Percentiles rank a stretch among this genome's conserved stretches.
Evolutionary conservation across 139 green algal species (phyloP).

Genomic region (Chara braunii): DNA sequence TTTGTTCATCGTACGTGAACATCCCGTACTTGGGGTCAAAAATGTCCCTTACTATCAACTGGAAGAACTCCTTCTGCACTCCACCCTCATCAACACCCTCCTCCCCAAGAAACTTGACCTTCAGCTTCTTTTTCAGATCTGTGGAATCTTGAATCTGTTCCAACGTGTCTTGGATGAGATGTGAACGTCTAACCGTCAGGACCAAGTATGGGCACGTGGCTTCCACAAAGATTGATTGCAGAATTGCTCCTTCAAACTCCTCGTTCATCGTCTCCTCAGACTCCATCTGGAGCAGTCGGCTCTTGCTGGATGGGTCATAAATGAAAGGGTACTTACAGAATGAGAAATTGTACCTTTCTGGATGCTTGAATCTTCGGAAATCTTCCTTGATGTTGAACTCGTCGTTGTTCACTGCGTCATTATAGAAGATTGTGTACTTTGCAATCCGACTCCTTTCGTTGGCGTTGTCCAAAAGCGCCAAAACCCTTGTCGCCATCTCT

Average conservation of each 20-base stretch:
- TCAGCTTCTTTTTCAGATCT: constrained; percentile 5
- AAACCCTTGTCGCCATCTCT: constrained; percentile 30
- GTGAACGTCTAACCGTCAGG: constrained; percentile 52
- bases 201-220: constrained; percentile 43
- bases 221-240: constrained; percentile 19
- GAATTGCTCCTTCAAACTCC: constrained; percentile 27
- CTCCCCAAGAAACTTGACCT: constrained; percentile 75
- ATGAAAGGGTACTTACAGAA: constrained; percentile 71
- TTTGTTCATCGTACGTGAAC: constrained; percentile 70
- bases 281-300: constrained; percentile 62
- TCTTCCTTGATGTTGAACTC: constrained; percentile 70
- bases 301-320: constrained; percentile 57
- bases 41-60: constrained; percentile 58
- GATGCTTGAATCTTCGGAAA: constrained; percentile 54
- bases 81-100: constrained; percentile 82
- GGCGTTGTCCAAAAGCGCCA: constrained; percentile 48
- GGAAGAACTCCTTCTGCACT: constrained; percentile 85
- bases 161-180: constrained; percentile 73
- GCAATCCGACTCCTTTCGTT: constrained; percentile 43
- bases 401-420: constrained; percentile 67
- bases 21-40: constrained; percentile 62
- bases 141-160: constrained; percentile 55
- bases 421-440: constrained; percentile 56
- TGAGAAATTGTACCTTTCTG: constrained; percentile 38
- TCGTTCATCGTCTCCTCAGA: constrained; percentile 44